Base-by-base conservation (phyloP, 1,284 basidiomycete species). In the Ganoderma meredithae region DNA sequence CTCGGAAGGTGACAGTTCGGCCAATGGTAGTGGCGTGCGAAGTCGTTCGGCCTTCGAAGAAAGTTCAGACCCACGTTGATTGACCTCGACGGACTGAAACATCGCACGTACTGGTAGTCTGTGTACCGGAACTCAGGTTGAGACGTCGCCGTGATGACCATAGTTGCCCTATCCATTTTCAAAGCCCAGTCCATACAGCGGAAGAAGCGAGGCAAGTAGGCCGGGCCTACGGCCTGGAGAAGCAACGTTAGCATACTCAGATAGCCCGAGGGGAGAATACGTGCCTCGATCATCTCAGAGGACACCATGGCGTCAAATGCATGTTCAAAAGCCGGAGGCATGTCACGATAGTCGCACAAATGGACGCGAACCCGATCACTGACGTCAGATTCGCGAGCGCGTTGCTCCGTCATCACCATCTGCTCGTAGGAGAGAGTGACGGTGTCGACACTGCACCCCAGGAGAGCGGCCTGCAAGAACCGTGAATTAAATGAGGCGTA, bases 11-110 rank as follows among this genome's bases (percentile, higher is more conserved):
- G 92, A 0, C 91, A 92, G 72, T 95, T 95, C 7, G 95, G 94
- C 91, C 95, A 96, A 86, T 95, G 91, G 81, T 94, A 96, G 74
- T 91, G 91, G 61, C 91, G 87, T 84, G 94, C 94, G 78, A 95
- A 95, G 79, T 95, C 93, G 75, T 93, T 90, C 15, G 89, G 84
- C 79, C 87, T 91, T 41, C 10, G 7, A 41, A 41, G 15, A 41
- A 41, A 12, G 2, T 9, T 41, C 40, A 41, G 40, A 41, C 40
- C 10, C 1, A 41, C 40, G 10, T 13, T 12, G 52, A n/a, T 1
- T 7, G 17, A 12, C 5, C 40, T 9, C 9, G 33, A 36, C 33
- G 3, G 33, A 36, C 8, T 36, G 8, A 36, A 36, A 36, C 33
- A 3, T 41, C 4, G 9, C 9, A 83, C 87, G 73, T 69, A 90